These are phyloP conservation scores for Aspergillus bridgeri DNA, from an alignment of 495 filamentous ascomycete genomes.

Conservation along the genomic window DNA sequence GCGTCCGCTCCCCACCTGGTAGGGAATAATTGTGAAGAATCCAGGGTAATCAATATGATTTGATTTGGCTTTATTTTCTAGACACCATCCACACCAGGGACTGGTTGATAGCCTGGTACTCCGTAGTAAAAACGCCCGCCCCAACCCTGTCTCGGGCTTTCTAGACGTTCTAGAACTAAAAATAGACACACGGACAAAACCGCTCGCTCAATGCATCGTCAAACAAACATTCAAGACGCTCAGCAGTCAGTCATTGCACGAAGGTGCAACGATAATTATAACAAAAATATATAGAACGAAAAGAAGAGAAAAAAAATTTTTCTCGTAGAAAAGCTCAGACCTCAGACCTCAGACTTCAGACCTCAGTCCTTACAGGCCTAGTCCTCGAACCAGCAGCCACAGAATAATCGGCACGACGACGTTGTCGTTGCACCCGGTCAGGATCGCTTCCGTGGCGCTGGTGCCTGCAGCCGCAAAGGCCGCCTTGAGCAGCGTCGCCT, in stretches of 20 bases:
- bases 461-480: slow-evolving; percentile 70
- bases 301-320: slow-evolving; percentile 8
- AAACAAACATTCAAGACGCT: not conserved
- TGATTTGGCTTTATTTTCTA: too few relatives aligned
- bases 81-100: not conserved
- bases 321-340: not conserved
- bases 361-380: slow-evolving; percentile 57
- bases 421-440: slow-evolving; percentile 98
- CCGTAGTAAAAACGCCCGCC: not conserved
- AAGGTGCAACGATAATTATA: not conserved
- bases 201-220: not conserved
- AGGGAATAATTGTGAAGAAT: too few relatives aligned
- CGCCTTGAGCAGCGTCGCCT: slow-evolving; percentile 52
- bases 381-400: slow-evolving; percentile 81
- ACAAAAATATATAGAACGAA: not conserved
- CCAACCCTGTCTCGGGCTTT: not conserved
- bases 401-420: slow-evolving; percentile 93
- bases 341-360: too few relatives aligned
- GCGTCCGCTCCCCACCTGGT: too few relatives aligned
- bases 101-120: not conserved
- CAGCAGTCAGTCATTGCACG: not conserved
- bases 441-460: slow-evolving; percentile 88
- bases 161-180: not conserved
- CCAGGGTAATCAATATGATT: too few relatives aligned
- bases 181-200: not conserved